phyloP scores from a whole-genome alignment of 305 asterid species.

The Coffea humblotiana region DNA sequence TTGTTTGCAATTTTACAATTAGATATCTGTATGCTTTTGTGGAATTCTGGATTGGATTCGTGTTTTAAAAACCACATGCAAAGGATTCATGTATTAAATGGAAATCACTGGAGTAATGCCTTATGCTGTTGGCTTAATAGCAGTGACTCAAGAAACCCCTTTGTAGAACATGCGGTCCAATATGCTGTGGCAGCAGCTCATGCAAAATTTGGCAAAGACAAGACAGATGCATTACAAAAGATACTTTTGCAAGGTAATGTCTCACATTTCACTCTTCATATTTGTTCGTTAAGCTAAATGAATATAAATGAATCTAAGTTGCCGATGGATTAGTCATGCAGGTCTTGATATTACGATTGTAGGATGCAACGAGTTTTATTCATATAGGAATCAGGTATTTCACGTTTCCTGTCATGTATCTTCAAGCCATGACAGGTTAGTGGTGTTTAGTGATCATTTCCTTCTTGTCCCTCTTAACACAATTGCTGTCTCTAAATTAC shows the following conservation, averaged over 20 bases:
- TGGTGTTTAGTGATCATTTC: background rate
- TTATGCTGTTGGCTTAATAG: constrained; percentile 30
- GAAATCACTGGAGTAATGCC: constrained; percentile 18
- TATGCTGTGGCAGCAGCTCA: constrained; percentile 84
- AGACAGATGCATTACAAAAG: constrained; percentile 51
- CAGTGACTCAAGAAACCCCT: constrained; percentile 84
- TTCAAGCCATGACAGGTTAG: background rate
- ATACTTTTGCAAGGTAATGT: constrained; percentile 76
- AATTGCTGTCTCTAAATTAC: background rate
- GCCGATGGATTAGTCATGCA: constrained; percentile 54
- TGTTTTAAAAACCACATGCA: background rate
- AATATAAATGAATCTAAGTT: constrained; percentile 28
- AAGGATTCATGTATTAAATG: background rate
- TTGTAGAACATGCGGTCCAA: constrained; percentile 86
- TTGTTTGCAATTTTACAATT: background rate
- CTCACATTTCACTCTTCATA: constrained; percentile 27
- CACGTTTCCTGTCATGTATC: background rate
- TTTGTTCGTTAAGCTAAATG: constrained; percentile 18
- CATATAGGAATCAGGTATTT: constrained; percentile 82
- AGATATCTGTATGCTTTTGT: background rate
- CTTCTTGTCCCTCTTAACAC: background rate
- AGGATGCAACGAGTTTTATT: constrained; percentile 94
- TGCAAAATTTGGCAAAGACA: constrained; percentile 55
- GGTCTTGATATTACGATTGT: constrained; percentile 88
- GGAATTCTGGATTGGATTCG: background rate